Evolutionary conservation across 1,284 basidiomycete species (phyloP), one percentile per base, ranked within the genome.

Genomic region (Abortiporus biennis): DNA sequence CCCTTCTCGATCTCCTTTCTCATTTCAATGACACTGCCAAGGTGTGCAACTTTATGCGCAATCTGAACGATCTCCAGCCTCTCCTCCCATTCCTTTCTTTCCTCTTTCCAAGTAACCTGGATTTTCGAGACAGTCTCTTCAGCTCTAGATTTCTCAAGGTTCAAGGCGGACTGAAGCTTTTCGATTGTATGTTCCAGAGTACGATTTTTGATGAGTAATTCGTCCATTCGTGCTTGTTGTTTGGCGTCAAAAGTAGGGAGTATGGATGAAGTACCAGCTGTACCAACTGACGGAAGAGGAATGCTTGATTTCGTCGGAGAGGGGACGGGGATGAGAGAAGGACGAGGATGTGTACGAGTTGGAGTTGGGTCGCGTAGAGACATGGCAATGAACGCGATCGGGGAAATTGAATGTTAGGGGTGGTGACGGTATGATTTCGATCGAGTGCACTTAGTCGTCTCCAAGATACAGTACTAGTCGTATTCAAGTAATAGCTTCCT

Each of bases 141-240:
- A 27, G 65, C 59, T 42, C 71, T 72, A 12, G 59, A 55, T 40
- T 66, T 58, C 52, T 78, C 78, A 19, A 57, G 53, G 4, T 58
- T 27, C 8, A 58, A 33, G 6, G 56, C 53, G 4, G 53, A 48
- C 21, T 48, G 53, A 32, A 63, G 54, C 29, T 51, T 58, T 50
- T 71, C 71, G 54, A 71, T 69, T 1, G 69, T 71, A 46, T 78
- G 71, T 46, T 83, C 80, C 40, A 81, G 68, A 0, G 72, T 73
- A 22, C 74, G 74, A 55, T 76, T 81, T 47, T 75, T 68, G 49
- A 78, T 71, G 2, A 83, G 78, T 38, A 85, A 71, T 36, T 85
- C 80, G 40, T 77, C 70, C 42, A 85, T 81, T 53, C 84, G 82
- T 4, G 68, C 61, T 44, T 78, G 78, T 54, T 80, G 73, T 8